Conservation (phyloP, 768 basidiomycete species). For the Leucogyrophana mollusca region DNA sequence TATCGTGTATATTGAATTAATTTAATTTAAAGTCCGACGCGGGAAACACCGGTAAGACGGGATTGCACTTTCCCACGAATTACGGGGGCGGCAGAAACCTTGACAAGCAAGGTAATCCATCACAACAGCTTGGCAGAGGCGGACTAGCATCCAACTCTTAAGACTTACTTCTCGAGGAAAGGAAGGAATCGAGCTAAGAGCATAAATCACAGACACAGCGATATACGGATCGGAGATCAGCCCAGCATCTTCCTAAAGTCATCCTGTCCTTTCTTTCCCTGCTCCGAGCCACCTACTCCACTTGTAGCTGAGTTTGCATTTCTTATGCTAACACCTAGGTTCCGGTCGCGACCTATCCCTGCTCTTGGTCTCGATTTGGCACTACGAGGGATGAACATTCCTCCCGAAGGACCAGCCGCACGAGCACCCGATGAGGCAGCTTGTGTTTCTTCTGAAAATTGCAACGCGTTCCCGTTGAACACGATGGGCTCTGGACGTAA, state of each 20-base stretch:
- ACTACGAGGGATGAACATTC: constrained; percentile 67
- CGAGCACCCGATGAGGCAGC: constrained; percentile 29
- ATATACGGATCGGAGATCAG: background rate
- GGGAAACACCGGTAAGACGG: no score
- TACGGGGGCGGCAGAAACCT: no score
- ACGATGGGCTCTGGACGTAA: constrained; percentile 69
- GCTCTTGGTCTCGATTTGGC: constrained; percentile 68
- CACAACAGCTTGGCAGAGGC: no score
- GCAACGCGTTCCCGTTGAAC: constrained; percentile 61
- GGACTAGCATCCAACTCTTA: no score
- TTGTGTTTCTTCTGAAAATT: constrained; percentile 54
- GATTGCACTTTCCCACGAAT: no score
- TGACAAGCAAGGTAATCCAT: no score
- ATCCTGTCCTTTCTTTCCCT: constrained; percentile 63
- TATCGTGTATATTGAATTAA: no score
- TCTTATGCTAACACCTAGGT: constrained; percentile 26
- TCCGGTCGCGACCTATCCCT: constrained; percentile 61
- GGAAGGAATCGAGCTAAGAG: no score
- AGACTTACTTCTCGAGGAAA: no score
- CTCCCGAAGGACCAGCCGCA: constrained; percentile 36
- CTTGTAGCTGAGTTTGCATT: constrained; percentile 17
- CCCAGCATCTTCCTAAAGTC: constrained; percentile 83
- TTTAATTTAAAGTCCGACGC: no score
- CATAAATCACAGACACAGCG: no score
- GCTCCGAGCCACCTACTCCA: constrained; percentile 13